Base-by-base conservation (phyloP, 2,329 filamentous ascomycete species). In the Xylariaceae sp. region DNA sequence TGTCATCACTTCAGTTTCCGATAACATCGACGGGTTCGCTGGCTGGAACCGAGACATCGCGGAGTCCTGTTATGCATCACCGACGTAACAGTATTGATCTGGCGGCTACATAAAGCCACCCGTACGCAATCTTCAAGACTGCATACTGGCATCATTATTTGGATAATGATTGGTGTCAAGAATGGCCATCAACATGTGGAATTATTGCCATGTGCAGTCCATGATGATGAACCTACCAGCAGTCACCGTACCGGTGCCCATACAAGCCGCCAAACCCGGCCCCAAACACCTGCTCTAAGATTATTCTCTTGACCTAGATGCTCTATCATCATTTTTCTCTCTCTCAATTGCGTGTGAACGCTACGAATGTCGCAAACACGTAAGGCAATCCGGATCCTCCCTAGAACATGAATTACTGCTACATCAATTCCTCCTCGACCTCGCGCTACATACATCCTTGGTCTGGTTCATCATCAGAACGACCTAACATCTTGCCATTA, bases 381-480 rank as follows among this genome's bases (percentile, higher is more conserved):
- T 82, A 63, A 90, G 85, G 85, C 61, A 91, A 76, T 67, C 90
- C 88, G 69, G 92, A n/a, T n/a, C n/a, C n/a, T n/a, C n/a, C n/a
- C n/a, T n/a, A n/a, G n/a, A n/a, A n/a, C n/a, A n/a, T n/a, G n/a
- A n/a, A n/a, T n/a, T n/a, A n/a, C n/a, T n/a, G 78, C 75, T 53
- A 86, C 78, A 58, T 82, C 77, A 2, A 87, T 78, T 58, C 71
- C 77, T 4, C 87, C 83, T 23, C 76, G 73, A 2, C 86, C 85
- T 18, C 91, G 71, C 11, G 81, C 79, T 9, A 74, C 74, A 8
- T 73, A 77, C 83, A 72, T 92, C 89, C 50, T 82, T 73, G 23
- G 86, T 73, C 73, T 92, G 88, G 6, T 85, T 78, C 57, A 79
- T 78, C n/a, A 86, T 73, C 48, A 92, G 83, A 18, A 92, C 83